Evolutionary conservation across 2,329 filamentous ascomycete species (phyloP).

Genomic region (Neofusicoccum kwambonambiense): DNA sequence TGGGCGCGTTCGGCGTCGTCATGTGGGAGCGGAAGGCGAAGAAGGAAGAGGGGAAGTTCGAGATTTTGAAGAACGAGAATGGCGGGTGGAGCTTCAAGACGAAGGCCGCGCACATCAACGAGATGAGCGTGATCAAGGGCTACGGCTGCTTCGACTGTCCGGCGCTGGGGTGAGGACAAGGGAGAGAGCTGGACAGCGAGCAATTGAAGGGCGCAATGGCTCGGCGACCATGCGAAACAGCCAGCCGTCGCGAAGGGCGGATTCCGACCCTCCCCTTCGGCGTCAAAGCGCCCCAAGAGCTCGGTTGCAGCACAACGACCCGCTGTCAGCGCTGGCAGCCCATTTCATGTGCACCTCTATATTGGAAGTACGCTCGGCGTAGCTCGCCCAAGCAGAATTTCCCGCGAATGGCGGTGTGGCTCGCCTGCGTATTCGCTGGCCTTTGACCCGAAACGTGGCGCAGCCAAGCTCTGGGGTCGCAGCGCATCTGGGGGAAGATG

Average conservation of each 20-base stretch:
- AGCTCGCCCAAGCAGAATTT: neutral
- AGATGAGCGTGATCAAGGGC: slow-evolving; percentile 51
- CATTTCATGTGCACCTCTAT: too few species aligned
- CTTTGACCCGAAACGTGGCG: slow-evolving; percentile 7
- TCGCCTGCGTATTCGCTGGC: slow-evolving; percentile 4
- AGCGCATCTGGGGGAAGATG: neutral
- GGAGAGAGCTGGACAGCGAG: neutral
- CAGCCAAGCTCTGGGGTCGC: slow-evolving; percentile 6
- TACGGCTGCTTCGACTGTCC: slow-evolving; percentile 49
- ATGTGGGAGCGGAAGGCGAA: slow-evolving; percentile 64
- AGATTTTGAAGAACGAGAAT: slow-evolving; percentile 36
- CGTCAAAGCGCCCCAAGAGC: neutral
- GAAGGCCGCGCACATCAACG: slow-evolving; percentile 40
- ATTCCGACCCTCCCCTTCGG: neutral
- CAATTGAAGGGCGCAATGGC: neutral
- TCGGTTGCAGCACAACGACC: neutral
- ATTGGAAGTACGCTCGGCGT: too few species aligned
- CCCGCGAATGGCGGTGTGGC: neutral
- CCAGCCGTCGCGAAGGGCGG: neutral
- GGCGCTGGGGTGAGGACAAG: neutral
- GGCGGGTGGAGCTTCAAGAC: slow-evolving; percentile 48
- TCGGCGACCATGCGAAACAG: neutral
- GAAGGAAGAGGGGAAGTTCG: slow-evolving; percentile 19
- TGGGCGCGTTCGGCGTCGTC: slow-evolving; percentile 88
- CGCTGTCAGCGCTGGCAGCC: neutral